Evolutionary conservation across 495 filamentous ascomycete genomes (phyloP), one percentile per base, ranked within the genome.

Genomic region (Lophiotrema nucula): DNA sequence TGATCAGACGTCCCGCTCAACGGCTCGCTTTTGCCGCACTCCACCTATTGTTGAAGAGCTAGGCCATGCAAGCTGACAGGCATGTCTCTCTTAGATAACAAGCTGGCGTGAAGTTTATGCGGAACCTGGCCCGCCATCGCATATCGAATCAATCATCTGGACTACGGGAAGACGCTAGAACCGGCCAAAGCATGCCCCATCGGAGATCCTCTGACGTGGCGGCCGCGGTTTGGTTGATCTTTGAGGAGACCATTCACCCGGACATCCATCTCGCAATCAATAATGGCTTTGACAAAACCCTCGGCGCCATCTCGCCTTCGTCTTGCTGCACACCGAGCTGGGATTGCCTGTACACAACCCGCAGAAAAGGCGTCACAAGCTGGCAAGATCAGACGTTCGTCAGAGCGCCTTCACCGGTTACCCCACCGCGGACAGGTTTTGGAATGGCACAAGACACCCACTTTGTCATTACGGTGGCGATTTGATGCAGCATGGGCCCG

Each of bases 201-300:
- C 66, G 66, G 66, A 66, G 62, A 68, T 68, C 66, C 65, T 66
- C 62, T 68, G 66, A 68, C 66, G 66, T 68, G 66, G 66, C 66
- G 63, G 57, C 23, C 58, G 48, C 54, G 58, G 62, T 66, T 62
- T 68, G 62, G 66, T 66, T 66, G 59, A 66, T 60, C 56, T 49
- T 26, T 66, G 58, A 56, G 54, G 56, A 57, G 58, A 47, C 47
- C 26, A 48, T 53, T 41, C 58, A 51, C 55, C 58, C 55, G 58
- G 54, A 38, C 52, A 57, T 60, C 26, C 46, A 35, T 51, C 53
- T 64, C 41, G 53, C 53, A 58, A 60, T 64, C 51, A 59, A 52
- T 58, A 63, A 60, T 56, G 53, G 38, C 18, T 47, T 59, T 62
- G 31, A 56, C 59, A 54, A 65, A 58, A 48, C 43, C 37, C n/a